Base-by-base conservation (phyloP, 768 basidiomycete genomes). In the Cubamyces lactineus region DNA sequence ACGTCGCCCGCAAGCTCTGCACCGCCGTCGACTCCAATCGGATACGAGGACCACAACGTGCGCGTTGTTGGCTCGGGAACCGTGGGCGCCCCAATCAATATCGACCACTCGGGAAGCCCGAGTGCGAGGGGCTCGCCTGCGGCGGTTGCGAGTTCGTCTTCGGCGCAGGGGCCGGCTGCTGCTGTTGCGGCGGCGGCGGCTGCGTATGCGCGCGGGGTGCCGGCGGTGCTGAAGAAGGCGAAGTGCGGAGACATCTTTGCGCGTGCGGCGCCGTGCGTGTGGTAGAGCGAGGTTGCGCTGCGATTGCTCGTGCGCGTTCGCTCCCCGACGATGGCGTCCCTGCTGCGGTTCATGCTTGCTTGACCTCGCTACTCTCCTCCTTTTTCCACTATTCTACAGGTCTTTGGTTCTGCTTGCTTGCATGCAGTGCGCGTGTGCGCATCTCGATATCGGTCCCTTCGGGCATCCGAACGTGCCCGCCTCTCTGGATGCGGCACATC, bases 1-100 rank as follows among this genome's bases (percentile, higher is more conserved):
- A 71, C 70, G 24, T 72, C 71, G 11, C 74, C 75, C 21, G 72
- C 73, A 26, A 70, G 71, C 17, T 68, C 71, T 42, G 70, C 60
- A 1, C 70, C 73, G 57, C 74, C 73, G 1, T 66, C 68, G 24
- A 75, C 73, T 39, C 74, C 73, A 8, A 66, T 66, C 50, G 68
- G 70, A 30, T 62, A 61, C 47, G 70, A 67, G 53, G 67, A 71
- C 66, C 49, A 58, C 62, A 64, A 34, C 21, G 67, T 66, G 5
- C 64, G 68, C 54, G 68, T 73, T 54, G 67, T 62, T 17, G 42
- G 41, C 12, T 47, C 53, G 24, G 59, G 64, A 30, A 50, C 42
- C 26, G 40, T 60, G 45, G 63, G 61, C 50, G 41, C 59, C 13
- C 61, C 66, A 19, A 41, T 47, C 26, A 24, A 54, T 26, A 51